These are phyloP conservation scores for Mimosa pudica DNA, from an alignment of 306 rosid genomes.

Conservation along the genomic window DNA sequence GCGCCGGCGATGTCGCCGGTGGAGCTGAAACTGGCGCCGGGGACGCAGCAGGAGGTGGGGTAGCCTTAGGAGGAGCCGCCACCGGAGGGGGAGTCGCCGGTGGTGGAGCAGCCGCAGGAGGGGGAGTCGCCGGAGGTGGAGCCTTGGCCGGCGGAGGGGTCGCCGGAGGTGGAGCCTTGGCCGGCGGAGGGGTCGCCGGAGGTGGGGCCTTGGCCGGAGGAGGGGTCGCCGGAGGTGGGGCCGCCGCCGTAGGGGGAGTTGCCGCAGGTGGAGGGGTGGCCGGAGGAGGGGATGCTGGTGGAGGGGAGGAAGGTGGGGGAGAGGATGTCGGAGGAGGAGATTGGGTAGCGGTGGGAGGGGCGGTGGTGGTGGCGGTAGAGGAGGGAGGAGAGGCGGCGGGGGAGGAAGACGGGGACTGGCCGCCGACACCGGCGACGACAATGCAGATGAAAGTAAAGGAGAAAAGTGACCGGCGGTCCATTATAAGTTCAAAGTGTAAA, in stretches of 20 bases:
- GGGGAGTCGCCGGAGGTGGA: neutral
- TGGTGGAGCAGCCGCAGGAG: conserved; percentile 28
- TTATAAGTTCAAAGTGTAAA: conserved; percentile 25
- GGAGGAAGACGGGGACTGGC: conserved; percentile 69
- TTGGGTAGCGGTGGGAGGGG: conserved; percentile 29
- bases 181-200: conserved; percentile 25
- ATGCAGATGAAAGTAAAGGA: conserved; percentile 54
- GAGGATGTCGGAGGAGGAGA: conserved; percentile 16
- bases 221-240: conserved; percentile 31
- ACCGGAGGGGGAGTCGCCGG: neutral
- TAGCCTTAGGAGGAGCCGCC: neutral
- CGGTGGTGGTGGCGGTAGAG: conserved; percentile 38
- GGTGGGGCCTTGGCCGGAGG: conserved; percentile 37
- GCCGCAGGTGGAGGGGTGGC: conserved; percentile 36
- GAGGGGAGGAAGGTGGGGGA: conserved; percentile 28
- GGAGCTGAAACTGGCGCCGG: conserved; percentile 49
- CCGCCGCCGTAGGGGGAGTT: conserved; percentile 34
- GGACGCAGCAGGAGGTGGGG: neutral
- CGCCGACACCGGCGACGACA: conserved; percentile 55
- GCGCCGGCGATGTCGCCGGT: conserved; percentile 51
- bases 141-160: conserved; percentile 12
- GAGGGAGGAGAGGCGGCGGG: conserved; percentile 38
- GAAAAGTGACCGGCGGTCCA: conserved; percentile 39
- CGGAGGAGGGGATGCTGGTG: conserved; percentile 1
- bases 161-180: conserved; percentile 27